Evolutionary conservation across 805 yeast species (phyloP).

Genomic region (Nakazawaea ernobii): DNA sequence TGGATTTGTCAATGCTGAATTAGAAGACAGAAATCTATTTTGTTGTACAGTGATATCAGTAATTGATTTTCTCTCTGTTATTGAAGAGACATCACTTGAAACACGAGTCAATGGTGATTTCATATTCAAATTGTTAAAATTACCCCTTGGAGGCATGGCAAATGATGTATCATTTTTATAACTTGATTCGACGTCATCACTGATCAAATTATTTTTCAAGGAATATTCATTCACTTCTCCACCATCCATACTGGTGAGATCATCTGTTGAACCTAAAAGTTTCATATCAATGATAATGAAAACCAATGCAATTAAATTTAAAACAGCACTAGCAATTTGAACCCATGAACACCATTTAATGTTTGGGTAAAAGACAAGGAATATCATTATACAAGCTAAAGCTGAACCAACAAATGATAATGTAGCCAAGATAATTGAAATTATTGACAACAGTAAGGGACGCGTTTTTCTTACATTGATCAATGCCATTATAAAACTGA

Average conservation of each 20-base stretch:
- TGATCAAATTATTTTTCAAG: neutral
- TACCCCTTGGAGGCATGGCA: slow-evolving; percentile 4
- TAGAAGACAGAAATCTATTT: slow-evolving; percentile 9
- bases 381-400: slow-evolving; percentile 45
- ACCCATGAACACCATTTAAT: slow-evolving; percentile 72
- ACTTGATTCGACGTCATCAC: neutral
- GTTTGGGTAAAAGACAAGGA: slow-evolving; percentile 59
- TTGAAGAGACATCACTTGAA: slow-evolving; percentile 10
- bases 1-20: slow-evolving; percentile 6
- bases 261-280: slow-evolving; percentile 11
- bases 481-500: slow-evolving; percentile 31
- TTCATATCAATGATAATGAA: slow-evolving; percentile 35
- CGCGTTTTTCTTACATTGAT: neutral
- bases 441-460: slow-evolving; percentile 24
- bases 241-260: slow-evolving; percentile 14
- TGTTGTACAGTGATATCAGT: slow-evolving; percentile 12
- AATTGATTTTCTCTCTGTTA: slow-evolving; percentile 13
- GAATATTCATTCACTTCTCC: neutral
- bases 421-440: slow-evolving; percentile 39
- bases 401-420: slow-evolving; percentile 51
- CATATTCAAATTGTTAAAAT: slow-evolving; percentile 3
- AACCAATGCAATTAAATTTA: slow-evolving; percentile 47
- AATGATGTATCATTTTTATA: neutral
- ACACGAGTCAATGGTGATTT: neutral
- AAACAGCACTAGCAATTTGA: slow-evolving; percentile 58